Conservation (phyloP, 805 yeast genomes). For the Candida maltosa region DNA sequence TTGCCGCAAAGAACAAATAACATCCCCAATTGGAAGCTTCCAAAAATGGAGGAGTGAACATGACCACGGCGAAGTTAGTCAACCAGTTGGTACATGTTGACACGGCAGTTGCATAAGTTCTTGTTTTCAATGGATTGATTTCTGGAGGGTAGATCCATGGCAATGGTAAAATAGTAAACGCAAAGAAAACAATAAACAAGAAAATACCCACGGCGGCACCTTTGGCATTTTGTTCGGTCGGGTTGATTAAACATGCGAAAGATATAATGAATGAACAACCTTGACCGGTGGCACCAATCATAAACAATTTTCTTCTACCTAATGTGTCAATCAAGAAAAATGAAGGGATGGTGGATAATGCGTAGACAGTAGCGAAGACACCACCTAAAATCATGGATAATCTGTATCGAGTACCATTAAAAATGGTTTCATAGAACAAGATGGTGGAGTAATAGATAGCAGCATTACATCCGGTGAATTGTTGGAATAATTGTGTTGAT, state of each 20-base stretch:
- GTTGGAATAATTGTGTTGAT: conserved; percentile 76
- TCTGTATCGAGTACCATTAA: conserved; percentile 40
- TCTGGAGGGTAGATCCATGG: conserved; percentile 49
- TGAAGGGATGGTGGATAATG: conserved; percentile 47
- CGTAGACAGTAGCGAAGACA: conserved; percentile 59
- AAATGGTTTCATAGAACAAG: conserved; percentile 64
- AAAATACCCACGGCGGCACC: conserved; percentile 46
- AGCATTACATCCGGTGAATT: conserved; percentile 88
- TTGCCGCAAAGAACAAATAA: conserved; percentile 39
- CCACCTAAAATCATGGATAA: conserved; percentile 62
- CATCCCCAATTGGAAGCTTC: conserved; percentile 36
- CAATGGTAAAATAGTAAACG: conserved; percentile 41
- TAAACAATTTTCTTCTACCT: conserved; percentile 45
- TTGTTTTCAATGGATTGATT: conserved; percentile 44
- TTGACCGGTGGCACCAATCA: conserved; percentile 42
- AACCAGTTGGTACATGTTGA: conserved; percentile 47
- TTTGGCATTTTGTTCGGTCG: conserved; percentile 32
- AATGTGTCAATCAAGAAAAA: conserved; percentile 40
- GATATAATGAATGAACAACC: conserved; percentile 38
- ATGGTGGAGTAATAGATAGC: conserved; percentile 88
- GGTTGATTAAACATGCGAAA: conserved; percentile 36
- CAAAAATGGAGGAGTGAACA: conserved; percentile 44
- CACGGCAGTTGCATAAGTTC: conserved; percentile 42
- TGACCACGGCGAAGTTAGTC: conserved; percentile 42
- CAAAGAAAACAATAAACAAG: conserved; percentile 42